A percentile compares a stretch with the other conserved stretches of the same genome.
Conservation (phyloP, 2,329 filamentous ascomycete genomes). For the Fusarium sp. region DNA sequence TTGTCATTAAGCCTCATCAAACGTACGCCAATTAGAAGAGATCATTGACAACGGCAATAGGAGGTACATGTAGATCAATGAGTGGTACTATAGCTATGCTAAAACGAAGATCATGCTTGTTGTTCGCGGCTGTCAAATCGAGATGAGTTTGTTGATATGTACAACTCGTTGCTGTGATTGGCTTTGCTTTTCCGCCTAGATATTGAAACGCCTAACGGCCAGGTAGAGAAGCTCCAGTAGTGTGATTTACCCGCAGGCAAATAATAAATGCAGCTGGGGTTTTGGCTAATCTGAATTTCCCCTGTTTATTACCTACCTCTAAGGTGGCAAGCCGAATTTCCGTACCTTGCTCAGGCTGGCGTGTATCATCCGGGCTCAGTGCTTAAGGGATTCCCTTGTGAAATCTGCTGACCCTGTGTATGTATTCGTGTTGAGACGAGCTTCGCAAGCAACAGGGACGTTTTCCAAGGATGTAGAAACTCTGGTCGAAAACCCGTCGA, state of each 20-base stretch:
- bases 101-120: slow-evolving; percentile 10
- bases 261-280: slow-evolving; percentile 29
- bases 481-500: slow-evolving; percentile 11
- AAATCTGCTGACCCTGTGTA: not conserved
- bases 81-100: not conserved
- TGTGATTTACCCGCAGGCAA: slow-evolving; percentile 40
- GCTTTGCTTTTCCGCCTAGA: slow-evolving; percentile 8
- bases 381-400: not conserved
- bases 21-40: not conserved
- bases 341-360: not conserved
- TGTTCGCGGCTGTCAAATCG: slow-evolving; percentile 28
- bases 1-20: slow-evolving; percentile 15
- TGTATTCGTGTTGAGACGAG: not conserved
- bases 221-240: slow-evolving; percentile 16
- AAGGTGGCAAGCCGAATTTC: not conserved
- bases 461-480: slow-evolving; percentile 1
- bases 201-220: slow-evolving; percentile 23
- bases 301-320: not conserved
- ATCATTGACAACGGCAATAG: slow-evolving; percentile 2
- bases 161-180: slow-evolving; percentile 21
- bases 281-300: not conserved
- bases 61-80: not conserved
- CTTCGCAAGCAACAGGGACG: not conserved
- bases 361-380: not conserved
- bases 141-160: slow-evolving; percentile 17